Conservation (phyloP, 805 yeast genomes). For the Hanseniaspora singularis region DNA sequence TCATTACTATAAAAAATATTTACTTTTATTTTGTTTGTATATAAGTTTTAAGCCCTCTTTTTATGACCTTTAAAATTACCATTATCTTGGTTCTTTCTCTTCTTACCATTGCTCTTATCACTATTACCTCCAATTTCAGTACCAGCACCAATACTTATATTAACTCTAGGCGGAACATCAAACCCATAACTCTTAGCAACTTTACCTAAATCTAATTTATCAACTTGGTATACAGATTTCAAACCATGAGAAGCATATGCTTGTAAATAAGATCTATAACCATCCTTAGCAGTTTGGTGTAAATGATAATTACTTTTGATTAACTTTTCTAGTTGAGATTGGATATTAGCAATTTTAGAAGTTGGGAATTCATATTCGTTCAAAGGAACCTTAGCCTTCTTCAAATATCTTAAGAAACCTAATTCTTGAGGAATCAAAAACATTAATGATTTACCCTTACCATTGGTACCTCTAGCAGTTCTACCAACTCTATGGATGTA, state of each 20-base stretch:
- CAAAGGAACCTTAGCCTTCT: constrained; percentile 93
- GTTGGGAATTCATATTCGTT: constrained; percentile 95
- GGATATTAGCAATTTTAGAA: constrained; percentile 90
- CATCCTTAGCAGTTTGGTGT: constrained; percentile 93
- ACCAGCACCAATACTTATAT: constrained; percentile 89
- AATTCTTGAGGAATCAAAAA: constrained; percentile 87
- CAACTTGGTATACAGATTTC: constrained; percentile 92
- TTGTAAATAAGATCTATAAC: constrained; percentile 90
- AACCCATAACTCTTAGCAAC: constrained; percentile 95
- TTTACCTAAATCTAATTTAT: constrained; percentile 82
- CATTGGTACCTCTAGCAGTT: constrained; percentile 88
- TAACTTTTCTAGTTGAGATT: constrained; percentile 80
- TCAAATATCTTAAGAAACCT: constrained; percentile 86
- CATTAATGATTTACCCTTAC: constrained; percentile 90
- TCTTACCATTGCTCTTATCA: constrained; percentile 18
- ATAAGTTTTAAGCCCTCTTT: constrained; percentile 11
- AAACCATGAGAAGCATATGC: constrained; percentile 95
- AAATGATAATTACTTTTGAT: constrained; percentile 86
- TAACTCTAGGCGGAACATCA: constrained; percentile 90
- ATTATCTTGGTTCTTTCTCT: constrained; percentile 13
- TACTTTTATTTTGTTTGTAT: no score
- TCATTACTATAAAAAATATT: no score
- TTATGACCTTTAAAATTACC: constrained; percentile 5
- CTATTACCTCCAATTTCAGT: constrained; percentile 30
- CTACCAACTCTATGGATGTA: constrained; percentile 98